Evolutionary conservation across 257 asterid genomes (phyloP), one percentile per base, ranked within the genome.

Genomic region (Nicotiana benthamiana): DNA sequence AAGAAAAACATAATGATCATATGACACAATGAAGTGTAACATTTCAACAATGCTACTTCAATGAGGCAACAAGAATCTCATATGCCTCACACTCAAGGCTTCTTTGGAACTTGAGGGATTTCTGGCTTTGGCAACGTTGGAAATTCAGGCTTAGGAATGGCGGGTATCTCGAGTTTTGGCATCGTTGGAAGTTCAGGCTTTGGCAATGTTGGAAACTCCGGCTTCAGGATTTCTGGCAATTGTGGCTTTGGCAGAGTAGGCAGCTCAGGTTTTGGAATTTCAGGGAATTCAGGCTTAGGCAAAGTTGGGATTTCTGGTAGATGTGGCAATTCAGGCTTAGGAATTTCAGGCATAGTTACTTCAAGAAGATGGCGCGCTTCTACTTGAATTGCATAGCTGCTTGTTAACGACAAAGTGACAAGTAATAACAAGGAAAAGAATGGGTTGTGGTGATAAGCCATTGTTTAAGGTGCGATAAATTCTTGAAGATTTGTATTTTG

Each of bases 261-360:
- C n/a, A 5, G 75, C 28, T n/a, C 59, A 0, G 12, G 79, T 34
- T 67, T 67, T 1, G 87, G 83, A 11, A 36, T 67, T 34, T 67
- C 54, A 0, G 54, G 75, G 2, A 81, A 5, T 36, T 84, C 84
- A 0, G 81, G 87, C 32, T 79, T 83, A 0, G 83, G 83, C 30
- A 85, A 1, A 3, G 61, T 32, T 3, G 89, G 86, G 34, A 0
- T 27, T 68, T 86, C 85, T 2, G 86, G 84, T 1, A 84, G 3
- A 6, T 79, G 64, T 15, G 89, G 87, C 18, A 83, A 18, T 48
- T 83, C 80, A 0, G 83, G 84, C 32, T 70, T 84, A 5, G 87
- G 84, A 70, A 34, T 8, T 16, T 66, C 53, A 9, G 53, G 53
- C 1, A 34, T 9, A 34, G 75, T 66, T 66, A 66, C 28, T 66